Evolutionary conservation across 1,139 yeast genomes (phyloP).

Genomic region (Saccharomyces hybrid): DNA sequence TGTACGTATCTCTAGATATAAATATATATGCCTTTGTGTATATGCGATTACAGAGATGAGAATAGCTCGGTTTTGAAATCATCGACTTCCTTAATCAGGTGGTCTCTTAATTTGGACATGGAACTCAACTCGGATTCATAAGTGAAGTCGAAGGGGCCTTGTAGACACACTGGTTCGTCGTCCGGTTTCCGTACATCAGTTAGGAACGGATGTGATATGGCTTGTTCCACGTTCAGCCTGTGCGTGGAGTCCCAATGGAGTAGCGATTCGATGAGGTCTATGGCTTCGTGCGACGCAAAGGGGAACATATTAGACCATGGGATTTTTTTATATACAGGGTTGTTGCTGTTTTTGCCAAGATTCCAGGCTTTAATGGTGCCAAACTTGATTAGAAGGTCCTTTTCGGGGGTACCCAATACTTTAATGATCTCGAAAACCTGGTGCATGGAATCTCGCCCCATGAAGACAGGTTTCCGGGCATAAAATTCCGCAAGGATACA

Average conservation of each 20-base stretch:
- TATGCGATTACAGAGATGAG: neutral
- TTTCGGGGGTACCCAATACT: conserved; percentile 55
- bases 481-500: conserved; percentile 72
- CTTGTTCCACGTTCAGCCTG: conserved; percentile 43
- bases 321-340: conserved; percentile 36
- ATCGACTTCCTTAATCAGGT: conserved; percentile 24
- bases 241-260: conserved; percentile 52
- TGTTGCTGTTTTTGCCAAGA: conserved; percentile 26
- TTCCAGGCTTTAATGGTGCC: conserved; percentile 38
- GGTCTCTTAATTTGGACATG: conserved; percentile 27
- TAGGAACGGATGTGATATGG: conserved; percentile 49
- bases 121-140: conserved; percentile 41
- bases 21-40: neutral
- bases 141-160: conserved; percentile 48
- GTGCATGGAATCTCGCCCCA: conserved; percentile 58
- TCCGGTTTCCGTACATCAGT: conserved; percentile 39
- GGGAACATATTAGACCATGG: conserved; percentile 52
- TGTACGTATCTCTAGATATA: conserved; percentile 4
- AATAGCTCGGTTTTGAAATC: conserved; percentile 17
- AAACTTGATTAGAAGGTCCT: conserved; percentile 33
- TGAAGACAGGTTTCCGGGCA: conserved; percentile 64
- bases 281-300: conserved; percentile 45
- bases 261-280: conserved; percentile 42
- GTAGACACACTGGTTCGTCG: conserved; percentile 44
- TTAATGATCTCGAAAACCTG: conserved; percentile 58